Base-by-base conservation (phyloP, 176 grass and related monocot species). In the Rhynchospora breviuscula region DNA sequence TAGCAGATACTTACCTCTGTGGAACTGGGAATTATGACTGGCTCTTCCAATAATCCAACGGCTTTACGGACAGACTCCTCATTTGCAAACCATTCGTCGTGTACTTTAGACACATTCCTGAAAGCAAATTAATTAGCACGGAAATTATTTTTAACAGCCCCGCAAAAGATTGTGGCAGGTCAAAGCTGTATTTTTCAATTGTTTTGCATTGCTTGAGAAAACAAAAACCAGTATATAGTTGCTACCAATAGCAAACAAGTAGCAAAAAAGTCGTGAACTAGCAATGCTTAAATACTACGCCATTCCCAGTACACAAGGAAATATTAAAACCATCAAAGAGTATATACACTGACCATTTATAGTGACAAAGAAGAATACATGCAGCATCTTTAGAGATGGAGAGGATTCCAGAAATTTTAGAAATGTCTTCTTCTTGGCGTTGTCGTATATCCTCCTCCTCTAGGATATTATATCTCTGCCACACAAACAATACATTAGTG, bases 41-140 rank as follows among this genome's bases (percentile, higher is more conserved):
- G 57, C 77, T 86, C 82, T 59, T 88, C 84, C 73, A 93, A 80
- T 82, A 98, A 90, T 40, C 92, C 92, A 71, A 94, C 87, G 66
- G 29, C 77, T 83, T 89, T 44, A 81, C 92, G 95, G 0, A 98
- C 86, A 80, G 85, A 75, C 58, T 90, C 85, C 88, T 98, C 95
- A 84, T 98, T 69, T 71, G 74, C 84, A 79, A 98, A 98, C 95
- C 95, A 98, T 90, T 91, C 89, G 58, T 98, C 95, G 58, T 35
- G 86, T 44, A 98, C 79, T 56, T 89, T 92, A 79, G 84, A 93
- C 12, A 90, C 87, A 84, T 92, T 80, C 94, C 94, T 97, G 83
- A 43, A 82, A 81, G 63, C 47, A 79, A 53, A 57, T 17, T 3
- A 51, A 26, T 0, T 45, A 53, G 13, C 23, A 53, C 71, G 25